These are phyloP conservation scores for Mycena alexandri DNA, from an alignment of 768 basidiomycete species.

Conservation along the genomic window DNA sequence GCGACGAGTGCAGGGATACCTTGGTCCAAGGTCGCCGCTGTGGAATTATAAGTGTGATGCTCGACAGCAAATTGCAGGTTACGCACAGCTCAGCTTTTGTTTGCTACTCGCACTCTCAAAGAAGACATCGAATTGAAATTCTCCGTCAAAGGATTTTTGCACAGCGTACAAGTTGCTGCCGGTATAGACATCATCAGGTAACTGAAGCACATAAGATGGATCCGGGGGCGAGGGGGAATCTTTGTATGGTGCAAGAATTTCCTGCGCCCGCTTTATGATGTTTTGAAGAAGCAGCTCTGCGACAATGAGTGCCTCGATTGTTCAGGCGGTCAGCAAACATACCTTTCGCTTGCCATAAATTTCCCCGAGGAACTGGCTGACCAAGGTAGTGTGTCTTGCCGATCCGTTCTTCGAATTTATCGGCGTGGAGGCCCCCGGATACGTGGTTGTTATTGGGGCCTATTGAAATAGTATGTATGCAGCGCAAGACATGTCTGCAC, in stretches of 20 bases:
- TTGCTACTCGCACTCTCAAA: conserved; percentile 83
- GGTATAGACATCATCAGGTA: conserved; percentile 79
- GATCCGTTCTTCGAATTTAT: conserved; percentile 69
- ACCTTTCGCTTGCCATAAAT: conserved; percentile 92
- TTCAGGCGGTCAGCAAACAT: conserved; percentile 17
- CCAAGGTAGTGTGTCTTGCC: conserved; percentile 83
- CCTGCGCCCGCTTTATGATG: conserved; percentile 69
- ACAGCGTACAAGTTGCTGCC: conserved; percentile 88
- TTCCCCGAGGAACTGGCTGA: conserved; percentile 67
- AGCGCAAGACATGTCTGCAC: background rate
- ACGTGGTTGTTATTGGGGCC: conserved; percentile 71
- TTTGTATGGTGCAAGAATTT: conserved; percentile 66
- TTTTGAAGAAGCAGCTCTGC: conserved; percentile 75
- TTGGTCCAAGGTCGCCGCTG: conserved; percentile 75
- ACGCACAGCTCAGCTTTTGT: conserved; percentile 71
- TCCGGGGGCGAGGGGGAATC: conserved; percentile 69
- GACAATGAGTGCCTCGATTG: conserved; percentile 15
- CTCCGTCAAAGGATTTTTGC: conserved; percentile 87
- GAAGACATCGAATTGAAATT: conserved; percentile 91
- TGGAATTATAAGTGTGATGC: conserved; percentile 11
- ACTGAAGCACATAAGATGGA: conserved; percentile 81
- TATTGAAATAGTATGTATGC: conserved; percentile 44
- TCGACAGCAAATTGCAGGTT: background rate
- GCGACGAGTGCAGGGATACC: conserved; percentile 76
- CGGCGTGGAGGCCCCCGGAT: conserved; percentile 66